Evolutionary conservation across 75 land plant genomes (phyloP).

Genomic region (Picea sitchensis): DNA sequence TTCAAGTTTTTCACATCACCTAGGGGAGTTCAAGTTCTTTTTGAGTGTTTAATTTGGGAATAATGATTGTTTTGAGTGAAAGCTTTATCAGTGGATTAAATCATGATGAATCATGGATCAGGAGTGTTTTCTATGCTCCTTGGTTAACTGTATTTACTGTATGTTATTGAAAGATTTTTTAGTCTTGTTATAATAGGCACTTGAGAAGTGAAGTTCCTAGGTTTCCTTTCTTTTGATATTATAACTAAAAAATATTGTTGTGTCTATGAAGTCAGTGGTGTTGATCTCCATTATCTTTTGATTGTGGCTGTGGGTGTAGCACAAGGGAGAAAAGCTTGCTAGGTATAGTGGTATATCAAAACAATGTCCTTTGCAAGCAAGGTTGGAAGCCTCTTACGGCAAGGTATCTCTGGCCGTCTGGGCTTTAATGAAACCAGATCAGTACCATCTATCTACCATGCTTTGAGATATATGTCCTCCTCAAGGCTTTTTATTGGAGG

Average conservation of each 20-base stretch:
- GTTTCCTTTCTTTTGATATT: neutral
- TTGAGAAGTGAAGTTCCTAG: neutral
- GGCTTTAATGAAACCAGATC: constrained; percentile 2
- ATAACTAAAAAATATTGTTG: neutral
- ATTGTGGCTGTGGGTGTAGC: neutral
- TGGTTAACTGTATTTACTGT: too few relatives aligned
- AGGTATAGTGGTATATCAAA: neutral
- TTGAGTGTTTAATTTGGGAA: too few relatives aligned
- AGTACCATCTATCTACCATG: constrained; percentile 6
- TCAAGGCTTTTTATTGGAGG: constrained; percentile 22
- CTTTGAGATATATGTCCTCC: constrained; percentile 7
- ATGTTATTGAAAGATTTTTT: too few relatives aligned
- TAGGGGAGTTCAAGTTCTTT: too few relatives aligned
- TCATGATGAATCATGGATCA: too few relatives aligned
- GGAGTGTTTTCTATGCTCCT: too few relatives aligned
- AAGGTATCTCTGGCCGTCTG: neutral
- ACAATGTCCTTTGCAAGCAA: constrained; percentile 8
- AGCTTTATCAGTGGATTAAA: too few relatives aligned
- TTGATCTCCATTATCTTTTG: neutral
- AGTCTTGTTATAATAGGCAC: neutral
- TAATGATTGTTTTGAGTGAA: too few relatives aligned
- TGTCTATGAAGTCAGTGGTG: neutral
- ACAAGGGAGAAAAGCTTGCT: neutral
- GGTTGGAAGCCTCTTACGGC: neutral
- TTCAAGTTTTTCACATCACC: too few relatives aligned